Conservation (phyloP, 202 grass and related monocot species). For the Carex sylvatica region DNA sequence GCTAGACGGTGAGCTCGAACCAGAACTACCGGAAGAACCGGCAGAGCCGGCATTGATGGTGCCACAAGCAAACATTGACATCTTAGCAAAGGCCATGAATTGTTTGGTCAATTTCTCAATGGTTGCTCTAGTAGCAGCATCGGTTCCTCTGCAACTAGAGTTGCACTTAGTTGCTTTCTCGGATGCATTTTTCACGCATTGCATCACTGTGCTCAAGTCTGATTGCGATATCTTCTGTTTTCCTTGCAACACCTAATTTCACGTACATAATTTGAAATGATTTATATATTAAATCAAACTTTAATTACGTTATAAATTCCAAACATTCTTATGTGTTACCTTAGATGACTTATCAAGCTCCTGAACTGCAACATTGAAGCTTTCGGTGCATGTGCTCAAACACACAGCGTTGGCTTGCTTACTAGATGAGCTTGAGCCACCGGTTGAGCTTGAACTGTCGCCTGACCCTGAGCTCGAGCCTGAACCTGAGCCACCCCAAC, state of each 20-base stretch:
- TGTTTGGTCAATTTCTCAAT: slow-evolving; percentile 7
- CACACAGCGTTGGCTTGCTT: neutral
- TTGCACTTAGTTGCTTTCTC: slow-evolving; percentile 5
- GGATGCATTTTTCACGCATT: neutral
- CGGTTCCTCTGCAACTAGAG: neutral
- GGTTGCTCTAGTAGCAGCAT: neutral
- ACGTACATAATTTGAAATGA: neutral
- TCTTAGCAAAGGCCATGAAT: neutral
- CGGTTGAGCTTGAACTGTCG: neutral
- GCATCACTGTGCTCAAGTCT: neutral
- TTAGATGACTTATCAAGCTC: slow-evolving; percentile 25
- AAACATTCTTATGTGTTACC: neutral
- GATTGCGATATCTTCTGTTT: slow-evolving; percentile 2
- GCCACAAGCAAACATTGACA: neutral
- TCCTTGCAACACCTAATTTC: slow-evolving; percentile 2
- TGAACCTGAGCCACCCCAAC: neutral
- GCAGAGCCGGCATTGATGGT: neutral
- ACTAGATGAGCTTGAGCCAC: neutral
- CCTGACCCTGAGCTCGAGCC: too few species aligned
- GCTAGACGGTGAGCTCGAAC: too few species aligned
- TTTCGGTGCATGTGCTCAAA: neutral
- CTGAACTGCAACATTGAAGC: neutral
- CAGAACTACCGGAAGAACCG: too few species aligned
- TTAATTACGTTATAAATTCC: neutral
- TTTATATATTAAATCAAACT: neutral